phyloP scores from a whole-genome alignment of 345 rosid genomes.

The Arabis hirsuta region DNA sequence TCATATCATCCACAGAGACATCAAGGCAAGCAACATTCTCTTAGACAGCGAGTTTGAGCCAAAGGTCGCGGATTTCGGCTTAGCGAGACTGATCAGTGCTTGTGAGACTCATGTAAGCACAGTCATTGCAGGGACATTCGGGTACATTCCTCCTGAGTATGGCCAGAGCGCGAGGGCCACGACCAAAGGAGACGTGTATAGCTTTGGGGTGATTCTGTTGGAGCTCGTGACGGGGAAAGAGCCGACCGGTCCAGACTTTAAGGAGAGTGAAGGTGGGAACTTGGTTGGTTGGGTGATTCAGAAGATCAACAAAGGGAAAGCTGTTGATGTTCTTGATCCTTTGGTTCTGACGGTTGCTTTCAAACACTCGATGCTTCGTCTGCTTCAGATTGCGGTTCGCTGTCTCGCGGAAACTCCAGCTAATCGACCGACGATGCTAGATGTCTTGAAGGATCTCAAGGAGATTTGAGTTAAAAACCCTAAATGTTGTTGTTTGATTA shows the following conservation, averaged over 20 bases:
- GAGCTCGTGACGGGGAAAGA: constrained; percentile 91
- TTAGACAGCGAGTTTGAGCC: constrained; percentile 76
- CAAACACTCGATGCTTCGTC: constrained; percentile 63
- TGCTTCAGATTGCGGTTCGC: constrained; percentile 63
- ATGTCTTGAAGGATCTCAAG: constrained; percentile 59
- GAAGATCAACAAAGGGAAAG: constrained; percentile 70
- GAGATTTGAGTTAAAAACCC: constrained; percentile 45
- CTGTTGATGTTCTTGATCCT: constrained; percentile 72
- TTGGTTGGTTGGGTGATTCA: constrained; percentile 83
- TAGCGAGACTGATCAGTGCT: constrained; percentile 90
- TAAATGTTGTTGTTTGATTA: not conserved
- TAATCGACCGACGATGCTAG: constrained; percentile 74
- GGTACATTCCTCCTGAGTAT: constrained; percentile 94
- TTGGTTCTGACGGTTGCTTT: constrained; percentile 49
- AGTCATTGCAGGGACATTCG: constrained; percentile 79
- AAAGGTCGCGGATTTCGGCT: constrained; percentile 87
- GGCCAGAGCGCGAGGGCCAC: constrained; percentile 89
- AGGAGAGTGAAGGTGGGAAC: constrained; percentile 92
- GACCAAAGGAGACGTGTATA: constrained; percentile 82
- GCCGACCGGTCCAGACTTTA: constrained; percentile 93
- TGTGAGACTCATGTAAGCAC: constrained; percentile 93
- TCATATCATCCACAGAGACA: constrained; percentile 90
- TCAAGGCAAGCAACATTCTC: constrained; percentile 90
- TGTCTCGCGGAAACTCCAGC: constrained; percentile 80
- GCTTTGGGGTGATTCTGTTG: constrained; percentile 86